Evolutionary conservation across 192 early-diverging fungal genomes (phyloP).

Genomic region (Phycomyces blakesleeanus): DNA sequence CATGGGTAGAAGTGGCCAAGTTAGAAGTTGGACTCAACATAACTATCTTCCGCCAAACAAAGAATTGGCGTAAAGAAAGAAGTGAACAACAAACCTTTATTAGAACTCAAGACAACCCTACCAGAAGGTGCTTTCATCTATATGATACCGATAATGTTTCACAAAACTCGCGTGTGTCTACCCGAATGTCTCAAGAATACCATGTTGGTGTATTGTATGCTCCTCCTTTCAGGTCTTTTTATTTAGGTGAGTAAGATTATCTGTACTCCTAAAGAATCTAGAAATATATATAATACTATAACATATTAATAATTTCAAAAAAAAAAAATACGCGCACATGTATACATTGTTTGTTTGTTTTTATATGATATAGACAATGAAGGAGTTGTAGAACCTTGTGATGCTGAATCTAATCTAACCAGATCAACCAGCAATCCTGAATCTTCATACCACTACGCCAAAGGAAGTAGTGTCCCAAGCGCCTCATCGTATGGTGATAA

Average conservation of each 20-base stretch:
- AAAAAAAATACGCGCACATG: too few species aligned
- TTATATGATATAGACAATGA: background rate
- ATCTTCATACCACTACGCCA: background rate
- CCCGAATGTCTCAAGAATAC: conserved; percentile 25
- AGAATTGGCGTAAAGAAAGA: conserved; percentile 45
- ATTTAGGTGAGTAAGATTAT: conserved; percentile 21
- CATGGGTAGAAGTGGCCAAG: conserved; percentile 69
- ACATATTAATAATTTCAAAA: too few species aligned
- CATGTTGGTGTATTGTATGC: conserved; percentile 51
- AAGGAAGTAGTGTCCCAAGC: background rate
- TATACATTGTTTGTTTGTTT: too few species aligned
- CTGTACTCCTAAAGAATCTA: too few species aligned
- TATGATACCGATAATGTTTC: conserved; percentile 38
- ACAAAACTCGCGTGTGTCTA: conserved; percentile 24
- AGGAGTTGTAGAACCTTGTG: background rate
- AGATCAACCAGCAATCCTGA: background rate
- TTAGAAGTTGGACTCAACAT: conserved; percentile 53
- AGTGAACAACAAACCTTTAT: conserved; percentile 60
- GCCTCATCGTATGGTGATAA: background rate
- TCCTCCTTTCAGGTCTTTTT: conserved; percentile 44
- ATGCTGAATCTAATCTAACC: background rate
- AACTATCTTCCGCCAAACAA: conserved; percentile 49
- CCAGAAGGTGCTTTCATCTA: conserved; percentile 55
- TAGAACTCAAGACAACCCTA: conserved; percentile 56
- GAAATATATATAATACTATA: too few species aligned